Evolutionary conservation across 2,329 filamentous ascomycete species (phyloP).

Genomic region (Grosmannia penicillata): DNA sequence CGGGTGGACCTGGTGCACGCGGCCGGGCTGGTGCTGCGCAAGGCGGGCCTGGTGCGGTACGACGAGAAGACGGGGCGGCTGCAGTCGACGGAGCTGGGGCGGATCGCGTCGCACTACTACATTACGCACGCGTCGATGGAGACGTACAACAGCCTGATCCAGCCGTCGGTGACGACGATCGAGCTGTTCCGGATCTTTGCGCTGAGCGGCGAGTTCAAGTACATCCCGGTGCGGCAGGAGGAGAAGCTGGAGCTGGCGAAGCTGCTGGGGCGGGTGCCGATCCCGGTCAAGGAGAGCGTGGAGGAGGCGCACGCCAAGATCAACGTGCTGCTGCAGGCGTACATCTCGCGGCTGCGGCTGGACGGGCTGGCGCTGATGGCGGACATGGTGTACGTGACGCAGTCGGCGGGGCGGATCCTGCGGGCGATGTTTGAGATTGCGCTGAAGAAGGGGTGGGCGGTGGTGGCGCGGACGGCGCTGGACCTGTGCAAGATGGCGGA

Average conservation of each 20-base stretch:
- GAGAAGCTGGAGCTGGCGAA: constrained; percentile 95
- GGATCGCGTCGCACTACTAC: constrained; percentile 96
- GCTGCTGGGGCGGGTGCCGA: constrained; percentile 74
- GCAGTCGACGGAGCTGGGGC: constrained; percentile 83
- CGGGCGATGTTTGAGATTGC: constrained; percentile 93
- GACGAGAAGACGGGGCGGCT: constrained; percentile 84
- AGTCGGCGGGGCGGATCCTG: constrained; percentile 90
- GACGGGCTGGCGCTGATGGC: constrained; percentile 94
- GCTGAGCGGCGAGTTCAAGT: constrained; percentile 95
- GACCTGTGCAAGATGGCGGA: constrained; percentile 98
- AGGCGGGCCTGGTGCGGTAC: constrained; percentile 82
- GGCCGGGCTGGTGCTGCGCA: constrained; percentile 73
- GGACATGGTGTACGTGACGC: constrained; percentile 96
- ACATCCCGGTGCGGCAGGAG: constrained; percentile 92
- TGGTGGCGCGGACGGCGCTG: constrained; percentile 80
- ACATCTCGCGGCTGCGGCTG: constrained; percentile 85
- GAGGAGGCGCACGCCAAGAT: constrained; percentile 97
- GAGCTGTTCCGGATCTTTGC: constrained; percentile 95
- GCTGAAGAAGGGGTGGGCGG: constrained; percentile 92
- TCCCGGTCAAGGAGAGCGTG: constrained; percentile 94
- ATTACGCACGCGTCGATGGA: constrained; percentile 94
- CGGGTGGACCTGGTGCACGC: constrained; percentile 96
- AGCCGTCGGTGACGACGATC: constrained; percentile 82
- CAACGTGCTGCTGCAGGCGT: constrained; percentile 91
- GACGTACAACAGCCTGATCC: constrained; percentile 90